Base-by-base conservation (phyloP, 768 basidiomycete genomes). In the Tulasnella sp. region DNA sequence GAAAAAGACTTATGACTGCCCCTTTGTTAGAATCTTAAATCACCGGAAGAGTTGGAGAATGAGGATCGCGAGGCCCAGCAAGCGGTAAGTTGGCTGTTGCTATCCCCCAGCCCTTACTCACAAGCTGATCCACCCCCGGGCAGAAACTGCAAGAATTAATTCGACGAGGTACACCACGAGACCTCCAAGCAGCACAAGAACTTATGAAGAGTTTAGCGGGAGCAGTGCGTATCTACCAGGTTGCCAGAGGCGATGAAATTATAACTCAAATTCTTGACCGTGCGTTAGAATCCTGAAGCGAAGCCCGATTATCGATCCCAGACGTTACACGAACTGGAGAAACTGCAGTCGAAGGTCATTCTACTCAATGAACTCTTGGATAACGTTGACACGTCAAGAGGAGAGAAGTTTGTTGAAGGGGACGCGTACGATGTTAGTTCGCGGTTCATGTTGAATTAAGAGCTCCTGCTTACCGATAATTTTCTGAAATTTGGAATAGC, bases 131-230 rank as follows among this genome's bases (percentile, higher is more conserved):
- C 45, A 42, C 49, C 34, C 4, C 5, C 43, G 11, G 10, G 11
- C 64, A 77, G 73, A 98, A 99, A 75, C 78, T 99, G n/a, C 96
- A 99, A 72, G 96, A 99, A 70, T 81, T 98, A 41, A 97, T 99
- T 61, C 82, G 96, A 48, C 77, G 96, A 58, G 96, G 95, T 13
- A 95, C 95, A 19, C 96, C 96, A 0, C 82, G 91, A 64, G 96
- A 99, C 72, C 80, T 99, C 1, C 88, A 86, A 0, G 90, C 87
- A 4, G 96, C 96, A 11, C 94, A 99, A 68, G 94, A 99, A 67
- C 77, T 99, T 32, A 98, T 99, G 94, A 98, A 98, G 70, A 73
- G 83, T 0, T 78, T 99, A 48, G 87, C 95, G 4, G 95, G 96
- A 27, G 95, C 94, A 2, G 77, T 77, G 59, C 60, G 74, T 68